phyloP scores from a whole-genome alignment of 78 protist species.

The Dictyostelium citrinum region DNA sequence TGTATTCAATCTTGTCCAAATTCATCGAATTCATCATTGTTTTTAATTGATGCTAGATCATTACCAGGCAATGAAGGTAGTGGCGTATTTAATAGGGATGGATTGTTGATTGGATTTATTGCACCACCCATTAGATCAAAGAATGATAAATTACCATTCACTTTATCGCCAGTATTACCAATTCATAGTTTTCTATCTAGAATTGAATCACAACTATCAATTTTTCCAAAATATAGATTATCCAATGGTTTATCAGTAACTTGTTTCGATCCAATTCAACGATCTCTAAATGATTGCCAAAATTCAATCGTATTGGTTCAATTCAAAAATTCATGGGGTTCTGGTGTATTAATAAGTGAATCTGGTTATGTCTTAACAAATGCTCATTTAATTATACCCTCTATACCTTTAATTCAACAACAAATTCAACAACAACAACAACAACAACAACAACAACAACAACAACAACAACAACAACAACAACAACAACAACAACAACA shows the following conservation, averaged over 20 bases:
- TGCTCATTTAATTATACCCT: slow-evolving; percentile 64
- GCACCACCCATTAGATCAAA: slow-evolving; percentile 53
- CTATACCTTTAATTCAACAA: slow-evolving; percentile 21
- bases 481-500: not conserved
- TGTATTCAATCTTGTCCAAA: not conserved
- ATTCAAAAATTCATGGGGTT: slow-evolving; percentile 72
- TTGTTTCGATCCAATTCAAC: not conserved
- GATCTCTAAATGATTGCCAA: not conserved
- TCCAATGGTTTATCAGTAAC: not conserved
- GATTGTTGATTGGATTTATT: slow-evolving; percentile 11
- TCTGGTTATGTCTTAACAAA: slow-evolving; percentile 54
- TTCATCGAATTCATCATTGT: not conserved
- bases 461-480: not conserved
- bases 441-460: not conserved
- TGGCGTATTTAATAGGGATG: slow-evolving; percentile 27
- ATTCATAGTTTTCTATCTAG: not conserved
- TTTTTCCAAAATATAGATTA: not conserved
- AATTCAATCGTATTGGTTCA: slow-evolving; percentile 54
- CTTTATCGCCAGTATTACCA: slow-evolving; percentile 26
- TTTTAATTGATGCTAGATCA: slow-evolving; percentile 63
- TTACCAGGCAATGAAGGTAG: slow-evolving; percentile 73
- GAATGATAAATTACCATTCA: slow-evolving; percentile 71
- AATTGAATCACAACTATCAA: not conserved
- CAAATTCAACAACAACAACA: not conserved
- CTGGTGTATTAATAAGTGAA: slow-evolving; percentile 48